Evolutionary conservation across 441 rosid species (phyloP), one percentile per base, ranked within the genome.

Genomic region (Croton laevigatus): DNA sequence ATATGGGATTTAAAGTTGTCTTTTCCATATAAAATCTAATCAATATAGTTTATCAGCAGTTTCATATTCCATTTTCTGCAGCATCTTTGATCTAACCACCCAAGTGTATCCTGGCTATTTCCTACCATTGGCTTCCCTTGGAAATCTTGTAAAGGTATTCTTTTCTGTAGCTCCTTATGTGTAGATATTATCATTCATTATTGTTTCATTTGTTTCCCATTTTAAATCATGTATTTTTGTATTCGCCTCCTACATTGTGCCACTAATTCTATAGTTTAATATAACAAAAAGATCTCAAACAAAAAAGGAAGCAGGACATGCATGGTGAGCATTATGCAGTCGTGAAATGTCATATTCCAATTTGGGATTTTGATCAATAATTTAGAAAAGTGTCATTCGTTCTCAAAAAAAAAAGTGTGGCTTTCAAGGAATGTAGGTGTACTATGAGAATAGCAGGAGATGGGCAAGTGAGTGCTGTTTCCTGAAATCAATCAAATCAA

Each of bases 101-200:
- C 99, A 88, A 72, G 69, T 92, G 62, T 92, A 94, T 84, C 99
- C 99, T 77, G 75, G 89, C 79, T 90, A 92, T 80, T 94, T 94
- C 83, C 88, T 92, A 62, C 89, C 87, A 14, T 73, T 94, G 74
- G 99, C 99, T 68, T 94, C 99, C 79, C 85, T 89, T 20, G 99
- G 99, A 71, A 94, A 94, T 84, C 94, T 94, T 68, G 69, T 98
- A 46, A 92, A 94, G 97, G 99, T 94, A 88, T 58, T 74, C 49
- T 71, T 62, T 62, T 17, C 3, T 20, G 3, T 38, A 61, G 58
- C n/a, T 51, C 68, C 67, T 51, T 46, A 32, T 67, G 5, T 40
- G 3, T 10, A 38, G n/a, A 8, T 7, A 8, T 48, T 59, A 65
- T 59, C 17, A 22, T 58, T 72, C 17, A 23, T 52, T 13, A 42